Percentiles rank a stretch among this genome's conserved stretches.
phyloP scores from a whole-genome alignment of 2,329 filamentous ascomycete genomes.

The Paracoccidioides brasiliensis region DNA sequence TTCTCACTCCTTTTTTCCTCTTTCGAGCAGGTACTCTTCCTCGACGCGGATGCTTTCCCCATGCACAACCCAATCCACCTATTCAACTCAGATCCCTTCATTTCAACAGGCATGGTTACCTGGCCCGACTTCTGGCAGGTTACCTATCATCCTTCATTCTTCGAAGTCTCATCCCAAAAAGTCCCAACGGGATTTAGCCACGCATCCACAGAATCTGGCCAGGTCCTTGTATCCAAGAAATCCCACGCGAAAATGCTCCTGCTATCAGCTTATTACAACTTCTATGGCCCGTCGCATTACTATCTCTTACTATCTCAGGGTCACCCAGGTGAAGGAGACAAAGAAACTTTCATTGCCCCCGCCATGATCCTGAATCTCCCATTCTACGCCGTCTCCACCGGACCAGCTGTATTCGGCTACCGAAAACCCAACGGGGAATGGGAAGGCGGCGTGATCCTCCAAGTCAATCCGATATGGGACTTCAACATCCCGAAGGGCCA shows the following conservation, averaged over 20 bases:
- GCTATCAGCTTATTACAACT: conserved; percentile 43
- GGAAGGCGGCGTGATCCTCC: conserved; percentile 12
- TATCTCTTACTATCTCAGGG: conserved; percentile 32
- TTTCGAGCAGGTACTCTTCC: conserved; percentile 46
- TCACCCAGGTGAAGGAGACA: conserved; percentile 13
- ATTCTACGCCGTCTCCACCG: conserved; percentile 12
- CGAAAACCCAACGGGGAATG: conserved; percentile 6
- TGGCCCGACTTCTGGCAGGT: conserved; percentile 45
- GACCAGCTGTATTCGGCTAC: conserved; percentile 11
- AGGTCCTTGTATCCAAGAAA: conserved; percentile 38
- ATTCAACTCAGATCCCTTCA: conserved; percentile 41
- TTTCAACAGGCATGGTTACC: conserved; percentile 39
- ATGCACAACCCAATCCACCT: conserved; percentile 33
- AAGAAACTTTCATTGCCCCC: conserved; percentile 11
- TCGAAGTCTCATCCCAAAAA: conserved; percentile 31
- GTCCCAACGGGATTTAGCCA: conserved; percentile 21
- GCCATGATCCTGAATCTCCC: conserved; percentile 9
- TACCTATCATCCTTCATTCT: conserved; percentile 32
- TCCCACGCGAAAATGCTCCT: conserved; percentile 36
- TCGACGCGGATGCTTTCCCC: conserved; percentile 46
- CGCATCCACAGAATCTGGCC: conserved; percentile 39
- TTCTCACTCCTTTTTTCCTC: conserved; percentile 46
- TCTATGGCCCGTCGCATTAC: conserved; percentile 40
- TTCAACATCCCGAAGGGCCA: conserved; percentile 13
- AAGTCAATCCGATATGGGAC: conserved; percentile 26